Conservation (phyloP, 2,329 filamentous ascomycete species). For the Fusarium lateritium region DNA sequence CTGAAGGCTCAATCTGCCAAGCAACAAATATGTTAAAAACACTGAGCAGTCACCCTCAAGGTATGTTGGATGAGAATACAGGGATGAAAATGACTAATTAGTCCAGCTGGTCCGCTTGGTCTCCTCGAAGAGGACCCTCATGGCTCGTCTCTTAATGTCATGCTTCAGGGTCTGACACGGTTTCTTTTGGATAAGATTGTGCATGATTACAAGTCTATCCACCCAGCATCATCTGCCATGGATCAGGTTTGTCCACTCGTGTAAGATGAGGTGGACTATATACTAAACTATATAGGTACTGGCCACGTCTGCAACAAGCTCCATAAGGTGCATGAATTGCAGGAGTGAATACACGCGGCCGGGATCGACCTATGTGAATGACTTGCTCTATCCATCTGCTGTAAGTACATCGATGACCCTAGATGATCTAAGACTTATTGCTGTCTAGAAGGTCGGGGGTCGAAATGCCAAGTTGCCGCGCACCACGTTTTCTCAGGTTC, state of each 20-base stretch:
- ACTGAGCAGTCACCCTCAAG: conserved; percentile 85
- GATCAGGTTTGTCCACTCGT: conserved; percentile 69
- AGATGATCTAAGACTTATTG: conserved; percentile 13
- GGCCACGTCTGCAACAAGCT: conserved; percentile 78
- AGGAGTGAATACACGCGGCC: conserved; percentile 86
- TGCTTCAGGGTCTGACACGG: conserved; percentile 88
- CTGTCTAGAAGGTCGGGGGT: conserved; percentile 60
- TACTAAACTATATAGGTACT: conserved; percentile 60
- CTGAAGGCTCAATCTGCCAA: conserved; percentile 92
- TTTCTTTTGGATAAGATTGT: conserved; percentile 88
- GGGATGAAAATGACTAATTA: conserved; percentile 38
- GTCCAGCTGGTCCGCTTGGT: conserved; percentile 77
- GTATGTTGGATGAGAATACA: conserved; percentile 54
- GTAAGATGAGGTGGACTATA: neutral
- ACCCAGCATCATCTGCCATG: conserved; percentile 73
- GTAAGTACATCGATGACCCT: conserved; percentile 44
- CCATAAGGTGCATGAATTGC: conserved; percentile 89
- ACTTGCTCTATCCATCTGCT: conserved; percentile 81
- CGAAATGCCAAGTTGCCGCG: conserved; percentile 67
- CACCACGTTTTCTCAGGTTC: conserved; percentile 86
- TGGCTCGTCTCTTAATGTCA: conserved; percentile 79
- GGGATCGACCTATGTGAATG: conserved; percentile 85
- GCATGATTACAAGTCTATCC: conserved; percentile 80
- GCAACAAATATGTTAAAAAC: conserved; percentile 95
- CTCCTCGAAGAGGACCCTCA: conserved; percentile 88